These are phyloP conservation scores for Amanita exitialis DNA, from an alignment of 768 basidiomycete genomes.

Conservation along the genomic window DNA sequence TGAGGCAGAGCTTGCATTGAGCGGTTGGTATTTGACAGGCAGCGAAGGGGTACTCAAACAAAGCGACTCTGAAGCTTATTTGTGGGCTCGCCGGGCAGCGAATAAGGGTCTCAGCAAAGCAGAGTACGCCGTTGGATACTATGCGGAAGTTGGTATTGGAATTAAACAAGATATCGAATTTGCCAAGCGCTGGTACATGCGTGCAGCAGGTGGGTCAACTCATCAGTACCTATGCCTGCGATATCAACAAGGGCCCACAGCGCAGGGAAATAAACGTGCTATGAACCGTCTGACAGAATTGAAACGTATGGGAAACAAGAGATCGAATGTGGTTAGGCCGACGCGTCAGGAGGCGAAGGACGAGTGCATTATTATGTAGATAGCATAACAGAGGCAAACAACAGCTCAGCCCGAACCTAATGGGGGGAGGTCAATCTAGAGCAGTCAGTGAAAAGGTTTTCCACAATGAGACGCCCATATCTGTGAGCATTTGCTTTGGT, in stretches of 20 bases:
- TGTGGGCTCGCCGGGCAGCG: conserved; percentile 94
- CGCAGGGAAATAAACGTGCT: conserved; percentile 96
- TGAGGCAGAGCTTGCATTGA: conserved; percentile 91
- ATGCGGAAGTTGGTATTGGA: conserved; percentile 95
- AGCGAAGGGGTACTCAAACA: conserved; percentile 95
- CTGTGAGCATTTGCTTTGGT: conserved; percentile 23
- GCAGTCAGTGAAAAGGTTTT: conserved; percentile 49
- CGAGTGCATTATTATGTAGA: conserved; percentile 77
- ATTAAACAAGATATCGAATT: conserved; percentile 93
- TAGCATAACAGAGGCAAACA: neutral
- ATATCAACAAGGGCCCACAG: conserved; percentile 26
- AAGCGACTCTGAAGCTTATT: conserved; percentile 96
- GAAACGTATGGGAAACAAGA: conserved; percentile 80
- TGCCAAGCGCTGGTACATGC: conserved; percentile 98
- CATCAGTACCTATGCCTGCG: neutral
- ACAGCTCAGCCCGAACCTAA: conserved; percentile 14
- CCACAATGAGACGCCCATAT: conserved; percentile 40
- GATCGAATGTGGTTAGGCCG: conserved; percentile 69
- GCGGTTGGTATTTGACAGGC: conserved; percentile 97
- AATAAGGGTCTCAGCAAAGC: conserved; percentile 96
- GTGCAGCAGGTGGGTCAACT: conserved; percentile 76
- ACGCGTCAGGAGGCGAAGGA: conserved; percentile 91
- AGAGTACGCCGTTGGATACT: conserved; percentile 98
- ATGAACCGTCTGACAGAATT: conserved; percentile 95
- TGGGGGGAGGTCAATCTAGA: conserved; percentile 69